Percentiles rank a stretch among this genome's conserved stretches.
These are phyloP conservation scores for Chimonanthus praecox DNA, from an alignment of 164 flowering plant genomes.

Conservation along the genomic window DNA sequence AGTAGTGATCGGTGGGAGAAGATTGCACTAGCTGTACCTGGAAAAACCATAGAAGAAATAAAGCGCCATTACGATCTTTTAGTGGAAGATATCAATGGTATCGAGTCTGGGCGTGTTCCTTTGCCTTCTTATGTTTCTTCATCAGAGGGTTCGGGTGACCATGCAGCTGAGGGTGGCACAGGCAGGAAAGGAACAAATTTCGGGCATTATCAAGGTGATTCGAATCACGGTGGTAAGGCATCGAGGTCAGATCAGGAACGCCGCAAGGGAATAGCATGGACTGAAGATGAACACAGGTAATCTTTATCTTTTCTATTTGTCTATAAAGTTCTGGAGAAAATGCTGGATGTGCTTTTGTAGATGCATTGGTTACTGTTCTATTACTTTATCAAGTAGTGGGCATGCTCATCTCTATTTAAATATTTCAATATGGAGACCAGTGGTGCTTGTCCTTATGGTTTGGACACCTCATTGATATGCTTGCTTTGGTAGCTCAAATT, in stretches of 20 bases:
- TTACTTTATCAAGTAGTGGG: constrained; percentile 20
- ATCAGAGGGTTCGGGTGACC: constrained; percentile 49
- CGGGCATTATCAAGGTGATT: constrained; percentile 40
- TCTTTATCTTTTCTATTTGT: constrained; percentile 5
- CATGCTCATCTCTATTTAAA: constrained; percentile 10
- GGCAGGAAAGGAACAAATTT: constrained; percentile 48
- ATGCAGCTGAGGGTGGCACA: constrained; percentile 45
- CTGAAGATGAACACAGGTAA: constrained; percentile 96
- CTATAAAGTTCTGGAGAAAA: neutral
- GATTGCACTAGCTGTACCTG: constrained; percentile 69
- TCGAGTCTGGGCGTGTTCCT: constrained; percentile 75
- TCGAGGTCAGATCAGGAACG: constrained; percentile 82
- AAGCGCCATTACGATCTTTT: constrained; percentile 70
- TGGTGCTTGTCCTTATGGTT: neutral
- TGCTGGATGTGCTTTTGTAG: constrained; percentile 3
- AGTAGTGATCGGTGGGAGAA: constrained; percentile 76
- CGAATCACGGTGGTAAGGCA: constrained; percentile 53
- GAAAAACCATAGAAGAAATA: constrained; percentile 68
- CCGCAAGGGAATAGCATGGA: constrained; percentile 92
- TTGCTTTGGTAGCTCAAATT: neutral
- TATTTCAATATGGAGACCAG: constrained; percentile 5
- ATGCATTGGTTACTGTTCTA: constrained; percentile 15
- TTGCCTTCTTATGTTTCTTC: constrained; percentile 59
- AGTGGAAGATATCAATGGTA: constrained; percentile 62
- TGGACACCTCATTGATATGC: neutral